Conservation (phyloP, 2,329 filamentous ascomycete genomes). For the Sordariomycetes sp. region DNA sequence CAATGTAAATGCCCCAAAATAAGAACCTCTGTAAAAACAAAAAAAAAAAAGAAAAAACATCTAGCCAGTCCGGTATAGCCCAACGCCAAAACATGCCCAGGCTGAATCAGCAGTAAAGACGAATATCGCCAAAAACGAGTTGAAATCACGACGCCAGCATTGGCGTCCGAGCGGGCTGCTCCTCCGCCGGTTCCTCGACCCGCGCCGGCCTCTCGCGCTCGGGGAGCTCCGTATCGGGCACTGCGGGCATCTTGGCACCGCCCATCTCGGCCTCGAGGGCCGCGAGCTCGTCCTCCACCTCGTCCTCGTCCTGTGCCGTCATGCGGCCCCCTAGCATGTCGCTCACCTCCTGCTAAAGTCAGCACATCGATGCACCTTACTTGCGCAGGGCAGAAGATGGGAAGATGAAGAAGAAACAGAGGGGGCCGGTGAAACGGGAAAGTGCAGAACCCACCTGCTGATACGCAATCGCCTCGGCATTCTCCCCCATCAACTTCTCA, state of each 20-base stretch:
- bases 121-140: background rate
- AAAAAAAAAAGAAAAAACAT: constrained; percentile 1
- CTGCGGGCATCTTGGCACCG: constrained; percentile 1
- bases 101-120: background rate
- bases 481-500: constrained; percentile 90
- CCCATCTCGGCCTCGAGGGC: constrained; percentile 46
- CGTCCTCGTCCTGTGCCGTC: constrained; percentile 90
- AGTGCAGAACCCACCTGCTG: constrained; percentile 55
- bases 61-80: background rate
- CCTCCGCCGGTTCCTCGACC: background rate
- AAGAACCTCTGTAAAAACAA: background rate
- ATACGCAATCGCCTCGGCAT: constrained; percentile 79
- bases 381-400: background rate
- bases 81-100: background rate
- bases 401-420: background rate
- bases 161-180: background rate
- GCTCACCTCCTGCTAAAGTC: constrained; percentile 59
- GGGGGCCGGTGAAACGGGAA: background rate
- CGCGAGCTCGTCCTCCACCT: constrained; percentile 90
- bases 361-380: background rate
- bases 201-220: constrained; percentile 4
- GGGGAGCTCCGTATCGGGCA: background rate
- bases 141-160: constrained; percentile 11
- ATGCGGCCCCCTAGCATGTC: constrained; percentile 82
- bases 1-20: background rate